Evolutionary conservation across 1,284 basidiomycete genomes (phyloP), one percentile per base, ranked within the genome.

Genomic region (Ceratobasidium sp.): DNA sequence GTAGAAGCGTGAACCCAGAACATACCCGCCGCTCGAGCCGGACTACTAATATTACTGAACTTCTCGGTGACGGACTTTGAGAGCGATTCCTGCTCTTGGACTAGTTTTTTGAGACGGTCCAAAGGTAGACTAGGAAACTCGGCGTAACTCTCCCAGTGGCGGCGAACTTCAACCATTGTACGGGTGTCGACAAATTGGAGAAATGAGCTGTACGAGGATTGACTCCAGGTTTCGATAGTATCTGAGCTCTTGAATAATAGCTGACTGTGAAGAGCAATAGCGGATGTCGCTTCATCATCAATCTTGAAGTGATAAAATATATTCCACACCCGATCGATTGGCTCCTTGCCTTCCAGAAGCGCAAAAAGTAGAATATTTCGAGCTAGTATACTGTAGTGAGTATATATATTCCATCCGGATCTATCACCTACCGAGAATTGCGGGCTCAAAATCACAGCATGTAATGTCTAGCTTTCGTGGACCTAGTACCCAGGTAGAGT

Each of bases 91-190:
- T 71, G 68, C 51, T 71, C 51, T 1, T 69, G 26, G n/a, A 23
- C 15, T 15, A 58, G 55, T 58, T 28, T 12, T 4, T 33, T 33
- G 33, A 33, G 33, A 33, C 33, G 33, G 10, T 70, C 39, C n/a
- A 26, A 13, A 7, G 67, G 28, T 1, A 71, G 53, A 7, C 4
- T 7, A 2, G 51, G 18, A n/a, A 71, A 71, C 15, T 71, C 68
- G 23, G 49, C 51, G n/a, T 71, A 71, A 18, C 23, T 71, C 20
- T 71, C 56, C 68, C 68, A 71, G 33, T 20, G 20, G 20, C 51
- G 13, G 42, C 53, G 26, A 40, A 71, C 28, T 55, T 71, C 51
- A 9, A 1, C 51, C 9, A 71, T 26, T 13, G 51, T 71, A n/a
- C 51, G 51, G 26, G 13, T 56, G 23, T 71, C 68, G n/a, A 40